A percentile compares a stretch with the other conserved stretches of the same genome.
These are phyloP conservation scores for Cutaneotrichosporon sp. DNA, from an alignment of 1,284 basidiomycete species.

Conservation along the genomic window DNA sequence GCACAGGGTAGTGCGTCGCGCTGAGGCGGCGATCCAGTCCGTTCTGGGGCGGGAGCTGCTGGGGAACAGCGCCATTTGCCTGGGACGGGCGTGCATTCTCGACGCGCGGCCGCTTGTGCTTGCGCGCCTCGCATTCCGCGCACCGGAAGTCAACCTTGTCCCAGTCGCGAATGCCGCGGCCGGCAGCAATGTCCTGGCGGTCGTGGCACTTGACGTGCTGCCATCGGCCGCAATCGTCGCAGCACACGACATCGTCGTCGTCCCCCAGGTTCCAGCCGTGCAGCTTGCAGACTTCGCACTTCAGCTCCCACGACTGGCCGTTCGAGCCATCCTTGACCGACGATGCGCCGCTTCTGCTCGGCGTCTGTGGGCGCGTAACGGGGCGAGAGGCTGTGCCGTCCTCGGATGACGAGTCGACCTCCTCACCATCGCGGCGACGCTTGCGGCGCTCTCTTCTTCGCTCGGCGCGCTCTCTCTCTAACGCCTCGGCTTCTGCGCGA, in stretches of 20 bases:
- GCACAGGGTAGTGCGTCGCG: neutral
- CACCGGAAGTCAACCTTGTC: conserved; percentile 52
- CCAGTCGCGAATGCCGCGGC: conserved; percentile 47
- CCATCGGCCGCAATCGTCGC: conserved; percentile 59
- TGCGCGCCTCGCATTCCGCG: conserved; percentile 36
- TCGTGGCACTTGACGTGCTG: conserved; percentile 54
- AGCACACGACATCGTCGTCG: conserved; percentile 56
- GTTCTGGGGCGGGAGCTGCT: neutral
- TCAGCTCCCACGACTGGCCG: conserved; percentile 55
- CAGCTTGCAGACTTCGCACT: conserved; percentile 57
- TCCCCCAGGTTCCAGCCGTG: conserved; percentile 55
- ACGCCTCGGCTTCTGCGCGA: conserved; percentile 44
- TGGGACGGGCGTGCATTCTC: neutral
- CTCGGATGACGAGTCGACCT: conserved; percentile 22
- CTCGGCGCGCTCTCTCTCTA: conserved; percentile 40
- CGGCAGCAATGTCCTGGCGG: conserved; percentile 37
- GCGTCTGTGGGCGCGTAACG: conserved; percentile 3
- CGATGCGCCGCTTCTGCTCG: neutral
- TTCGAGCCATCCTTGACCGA: conserved; percentile 1
- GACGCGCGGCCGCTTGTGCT: conserved; percentile 30
- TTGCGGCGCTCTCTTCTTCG: conserved; percentile 45
- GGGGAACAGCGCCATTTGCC: neutral
- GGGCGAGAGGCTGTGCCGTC: conserved; percentile 14
- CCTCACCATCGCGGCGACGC: conserved; percentile 39
- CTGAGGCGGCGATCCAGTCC: neutral